Evolutionary conservation across 345 rosid genomes (phyloP), one percentile per base, ranked within the genome.

Genomic region (Sonneratia caseolaris): DNA sequence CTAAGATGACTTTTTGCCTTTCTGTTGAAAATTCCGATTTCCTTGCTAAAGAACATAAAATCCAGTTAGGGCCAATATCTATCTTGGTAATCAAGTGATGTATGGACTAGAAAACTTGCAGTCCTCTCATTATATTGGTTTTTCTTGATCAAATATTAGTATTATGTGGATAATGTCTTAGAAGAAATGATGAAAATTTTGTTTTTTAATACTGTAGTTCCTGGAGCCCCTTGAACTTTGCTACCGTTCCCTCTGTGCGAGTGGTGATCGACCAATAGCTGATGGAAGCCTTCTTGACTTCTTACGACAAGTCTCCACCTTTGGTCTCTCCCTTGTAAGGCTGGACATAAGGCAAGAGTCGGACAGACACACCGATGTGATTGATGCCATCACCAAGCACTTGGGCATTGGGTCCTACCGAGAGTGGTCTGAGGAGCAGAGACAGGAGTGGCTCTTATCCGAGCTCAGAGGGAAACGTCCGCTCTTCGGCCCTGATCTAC

Each of bases 201-300:
- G 72, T 69, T 32, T 68, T 70, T 70, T 71, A 9, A 56, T 43
- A 69, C 57, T 75, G 70, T 68, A 89, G 99, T 88, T 95, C 74
- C 75, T 95, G 90, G 97, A 90, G 86, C 99, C 99, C 66, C 97
- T 95, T 78, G 99, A 92, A 75, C 99, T 95, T 73, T 90, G 98
- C 72, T 95, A 92, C 82, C 81, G 90, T 73, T 95, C 99, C 1
- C 94, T 92, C 18, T 89, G 97, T 43, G 80, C 83, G 47, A 86
- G 91, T 49, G 97, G 98, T 68, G 99, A 95, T 81, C 87, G 86
- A 62, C 80, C 97, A 70, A 90, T 95, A 67, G 99, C 99, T 40
- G 99, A 95, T 74, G 99, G 99, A 69, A 92, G 96, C 88, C 88
- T 95, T 19, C 96, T 95, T 24, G 99, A 95, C 80, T 95, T 95